phyloP scores from a whole-genome alignment of 1,139 yeast species.

The Blastobotrys malaysiensis region DNA sequence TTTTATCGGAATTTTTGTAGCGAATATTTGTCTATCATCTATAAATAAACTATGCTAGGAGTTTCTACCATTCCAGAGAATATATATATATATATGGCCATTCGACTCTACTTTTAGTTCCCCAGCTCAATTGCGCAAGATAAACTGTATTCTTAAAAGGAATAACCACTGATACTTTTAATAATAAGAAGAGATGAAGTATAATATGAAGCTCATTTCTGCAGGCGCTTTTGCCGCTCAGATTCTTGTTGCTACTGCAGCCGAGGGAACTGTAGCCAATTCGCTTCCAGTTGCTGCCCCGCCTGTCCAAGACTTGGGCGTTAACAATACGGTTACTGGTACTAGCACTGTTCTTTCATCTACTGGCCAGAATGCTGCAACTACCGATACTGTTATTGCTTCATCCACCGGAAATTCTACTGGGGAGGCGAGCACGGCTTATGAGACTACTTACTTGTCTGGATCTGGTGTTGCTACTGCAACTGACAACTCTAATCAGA shows the following conservation, averaged over 20 bases:
- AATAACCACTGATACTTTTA: not conserved
- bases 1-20: not conserved
- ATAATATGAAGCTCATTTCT: not conserved
- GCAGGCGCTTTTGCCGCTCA: not conserved
- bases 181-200: not conserved
- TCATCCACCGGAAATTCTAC: not conserved
- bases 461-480: not conserved
- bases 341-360: slow-evolving; percentile 1
- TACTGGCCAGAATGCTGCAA: slow-evolving; percentile 1
- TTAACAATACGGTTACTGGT: slow-evolving; percentile 1
- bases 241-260: not conserved
- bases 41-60: not conserved
- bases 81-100: not conserved
- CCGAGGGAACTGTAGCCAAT: not conserved
- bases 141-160: not conserved
- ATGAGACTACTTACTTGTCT: not conserved
- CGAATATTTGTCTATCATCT: not conserved
- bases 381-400: not conserved
- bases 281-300: not conserved
- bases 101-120: not conserved
- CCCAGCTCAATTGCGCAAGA: not conserved
- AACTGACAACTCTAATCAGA: slow-evolving; percentile 18
- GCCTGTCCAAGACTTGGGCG: not conserved
- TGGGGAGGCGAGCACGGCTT: not conserved
- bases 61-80: too few species aligned